These are phyloP conservation scores for Amanita phalloides DNA, from an alignment of 768 basidiomycete species.

Conservation along the genomic window DNA sequence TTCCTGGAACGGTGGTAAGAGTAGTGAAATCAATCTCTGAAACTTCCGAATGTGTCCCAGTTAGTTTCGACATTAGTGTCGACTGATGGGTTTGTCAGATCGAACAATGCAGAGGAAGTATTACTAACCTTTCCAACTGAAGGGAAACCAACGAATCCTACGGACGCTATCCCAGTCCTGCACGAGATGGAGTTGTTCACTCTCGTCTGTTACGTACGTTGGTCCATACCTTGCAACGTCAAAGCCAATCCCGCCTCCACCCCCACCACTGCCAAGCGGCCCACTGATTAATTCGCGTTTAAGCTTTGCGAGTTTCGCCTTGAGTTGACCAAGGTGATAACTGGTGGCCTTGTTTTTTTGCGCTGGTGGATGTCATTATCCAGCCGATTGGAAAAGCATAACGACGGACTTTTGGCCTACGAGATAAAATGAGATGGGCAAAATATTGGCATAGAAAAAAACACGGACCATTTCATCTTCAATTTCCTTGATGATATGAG, in stretches of 20 bases:
- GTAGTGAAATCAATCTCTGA: slow-evolving; percentile 98
- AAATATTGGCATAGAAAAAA: slow-evolving; percentile 7
- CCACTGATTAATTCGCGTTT: slow-evolving; percentile 86
- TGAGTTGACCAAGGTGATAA: slow-evolving; percentile 93
- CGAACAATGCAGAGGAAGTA: neutral
- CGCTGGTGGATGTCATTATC: slow-evolving; percentile 34
- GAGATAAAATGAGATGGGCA: slow-evolving; percentile 14
- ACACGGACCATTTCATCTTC: slow-evolving; percentile 90
- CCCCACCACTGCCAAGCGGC: slow-evolving; percentile 67
- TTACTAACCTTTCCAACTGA: slow-evolving; percentile 83
- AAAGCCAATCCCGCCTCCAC: slow-evolving; percentile 86
- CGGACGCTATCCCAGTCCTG: slow-evolving; percentile 93
- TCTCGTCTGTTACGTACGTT: neutral
- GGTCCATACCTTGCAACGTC: slow-evolving; percentile 69
- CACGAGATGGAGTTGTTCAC: neutral
- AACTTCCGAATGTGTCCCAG: slow-evolving; percentile 92
- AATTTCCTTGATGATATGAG: slow-evolving; percentile 50
- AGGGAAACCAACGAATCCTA: slow-evolving; percentile 87
- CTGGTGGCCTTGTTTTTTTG: slow-evolving; percentile 96
- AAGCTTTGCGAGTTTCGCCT: slow-evolving; percentile 97
- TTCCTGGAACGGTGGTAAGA: slow-evolving; percentile 91
- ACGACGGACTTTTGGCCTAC: slow-evolving; percentile 68
- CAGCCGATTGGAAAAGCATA: slow-evolving; percentile 1
- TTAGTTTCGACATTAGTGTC: slow-evolving; percentile 90
- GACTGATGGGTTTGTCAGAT: slow-evolving; percentile 35